Base-by-base conservation (phyloP, 169 alveolate species). In the Plasmodium fragile region DNA sequence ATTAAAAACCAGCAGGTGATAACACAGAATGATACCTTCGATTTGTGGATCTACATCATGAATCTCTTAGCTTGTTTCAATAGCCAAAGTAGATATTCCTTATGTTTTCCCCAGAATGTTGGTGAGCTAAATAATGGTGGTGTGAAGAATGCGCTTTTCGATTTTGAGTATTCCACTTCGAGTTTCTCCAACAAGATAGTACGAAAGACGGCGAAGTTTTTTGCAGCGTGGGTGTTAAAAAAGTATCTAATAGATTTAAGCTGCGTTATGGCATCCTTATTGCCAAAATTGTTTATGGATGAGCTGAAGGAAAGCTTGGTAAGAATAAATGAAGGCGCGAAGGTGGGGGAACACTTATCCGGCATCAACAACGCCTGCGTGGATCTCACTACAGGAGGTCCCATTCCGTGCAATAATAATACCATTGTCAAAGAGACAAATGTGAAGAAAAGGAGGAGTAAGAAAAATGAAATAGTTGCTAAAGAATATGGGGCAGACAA, bases 181-280 rank as follows among this genome's bases (percentile, higher is more conserved):
- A 53, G 92, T n/a, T 81, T 95, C 39, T 93, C 96, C n/a, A 93
- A 83, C 36, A 79, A 78, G 36, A 81, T 95, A 22, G 92, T 89
- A 2, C 71, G 91, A 43, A 87, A 81, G 71, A 84, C 95, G 22
- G 93, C 70, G 7, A 95, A 95, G 32, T 87, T 93, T 10, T 81
- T 78, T 79, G 97, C 96, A 16, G 83, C 53, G 45, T 96, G 97
- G 97, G 82, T 96, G 11, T 52, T 96, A 25, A 83, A 96, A 53
- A 94, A 92, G 39, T 92, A 96, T 55, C 94, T 95, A 34, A 94
- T 96, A 8, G 96, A 95, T 71, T 78, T 95, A 30, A 81, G 93
- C 36, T 96, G 97, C 59, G 94, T 89, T 18, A 92, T 96, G 80
- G 95, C 97, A 72, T 95, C 95, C 4, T 82, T 96, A 53, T 39